These are phyloP conservation scores for Davidsoniella australis DNA, from an alignment of 2,329 filamentous ascomycete genomes.

Conservation along the genomic window DNA sequence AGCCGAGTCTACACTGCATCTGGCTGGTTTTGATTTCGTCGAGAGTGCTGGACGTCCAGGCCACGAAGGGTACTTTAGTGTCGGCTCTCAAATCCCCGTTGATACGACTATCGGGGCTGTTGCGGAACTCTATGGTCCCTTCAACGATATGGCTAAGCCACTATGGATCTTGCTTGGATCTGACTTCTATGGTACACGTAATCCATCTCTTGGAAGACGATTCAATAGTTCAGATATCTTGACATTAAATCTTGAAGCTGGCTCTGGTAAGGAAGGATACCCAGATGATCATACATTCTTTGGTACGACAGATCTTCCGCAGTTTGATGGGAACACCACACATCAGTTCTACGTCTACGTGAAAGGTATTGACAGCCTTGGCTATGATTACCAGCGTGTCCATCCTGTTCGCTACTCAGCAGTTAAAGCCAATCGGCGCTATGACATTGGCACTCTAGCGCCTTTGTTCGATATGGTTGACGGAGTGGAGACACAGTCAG, in stretches of 20 bases:
- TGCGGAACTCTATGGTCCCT: constrained; percentile 12
- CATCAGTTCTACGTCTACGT: constrained; percentile 10
- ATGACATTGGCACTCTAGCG: constrained; percentile 4
- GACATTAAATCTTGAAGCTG: constrained; percentile 2
- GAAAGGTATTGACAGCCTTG: constrained; percentile 6
- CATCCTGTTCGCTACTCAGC: constrained; percentile 5
- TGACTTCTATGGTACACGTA: constrained; percentile 4
- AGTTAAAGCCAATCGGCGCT: neutral
- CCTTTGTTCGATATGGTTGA: constrained; percentile 5
- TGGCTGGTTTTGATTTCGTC: constrained; percentile 12
- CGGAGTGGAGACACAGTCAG: neutral
- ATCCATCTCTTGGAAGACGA: neutral
- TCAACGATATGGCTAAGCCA: neutral
- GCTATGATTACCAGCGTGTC: constrained; percentile 9
- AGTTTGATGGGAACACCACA: neutral
- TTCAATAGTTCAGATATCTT: neutral
- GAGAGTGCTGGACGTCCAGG: constrained; percentile 10
- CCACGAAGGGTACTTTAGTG: constrained; percentile 13
- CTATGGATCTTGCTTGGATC: constrained; percentile 8
- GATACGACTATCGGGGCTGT: constrained; percentile 8
- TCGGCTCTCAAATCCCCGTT: constrained; percentile 4
- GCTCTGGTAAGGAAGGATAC: constrained; percentile 6
- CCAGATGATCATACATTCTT: constrained; percentile 5
- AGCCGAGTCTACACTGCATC: constrained; percentile 8
- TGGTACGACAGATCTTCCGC: constrained; percentile 2